Evolutionary conservation across 2,329 filamentous ascomycete genomes (phyloP), one percentile per base, ranked within the genome.

Genomic region (Myotisia sp.): DNA sequence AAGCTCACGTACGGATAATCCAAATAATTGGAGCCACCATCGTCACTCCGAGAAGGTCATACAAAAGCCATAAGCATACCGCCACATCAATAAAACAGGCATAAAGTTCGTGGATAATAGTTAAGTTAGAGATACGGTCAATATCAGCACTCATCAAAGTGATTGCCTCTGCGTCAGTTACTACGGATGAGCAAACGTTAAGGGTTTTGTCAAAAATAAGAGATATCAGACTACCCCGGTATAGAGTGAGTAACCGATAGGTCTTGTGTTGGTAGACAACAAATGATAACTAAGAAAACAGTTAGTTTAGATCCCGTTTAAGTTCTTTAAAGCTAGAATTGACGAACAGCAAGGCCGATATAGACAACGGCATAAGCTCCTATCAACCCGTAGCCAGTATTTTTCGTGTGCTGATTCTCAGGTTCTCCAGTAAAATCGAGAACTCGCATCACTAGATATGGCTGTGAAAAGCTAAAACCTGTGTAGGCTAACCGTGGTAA

Each of bases 91-190:
- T n/a, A 44, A 40, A 3, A 20, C 36, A 22, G 5, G 46, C 47
- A 47, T 46, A 50, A 5, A 40, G 7, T 24, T 51, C 48, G 28
- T 49, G 45, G 10, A 50, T n/a, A 16, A 21, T 27, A 3, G 33
- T 36, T 14, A 47, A 41, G 6, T 44, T 42, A 1, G 34, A 18
- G 10, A 49, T 47, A 1, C 43, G 37, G 19, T 49, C 47, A n/a
- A 48, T 37, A 31, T 51, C 48, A 3, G 47, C 43, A 27, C 44
- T 47, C 48, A 51, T 49, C 9, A 51, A 34, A 9, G 47, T 49
- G 17, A 42, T 21, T 17, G 39, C 30, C 13, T 33, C 37, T n/a
- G 23, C 27, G 9, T 23, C 24, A 10, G 22, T 22, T 7, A 23
- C 29, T n/a, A 8, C 20, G 3, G 29, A 12, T 5, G 29, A 32